Base-by-base conservation (phyloP, 768 basidiomycete genomes). In the Boletus rubroflammeus region DNA sequence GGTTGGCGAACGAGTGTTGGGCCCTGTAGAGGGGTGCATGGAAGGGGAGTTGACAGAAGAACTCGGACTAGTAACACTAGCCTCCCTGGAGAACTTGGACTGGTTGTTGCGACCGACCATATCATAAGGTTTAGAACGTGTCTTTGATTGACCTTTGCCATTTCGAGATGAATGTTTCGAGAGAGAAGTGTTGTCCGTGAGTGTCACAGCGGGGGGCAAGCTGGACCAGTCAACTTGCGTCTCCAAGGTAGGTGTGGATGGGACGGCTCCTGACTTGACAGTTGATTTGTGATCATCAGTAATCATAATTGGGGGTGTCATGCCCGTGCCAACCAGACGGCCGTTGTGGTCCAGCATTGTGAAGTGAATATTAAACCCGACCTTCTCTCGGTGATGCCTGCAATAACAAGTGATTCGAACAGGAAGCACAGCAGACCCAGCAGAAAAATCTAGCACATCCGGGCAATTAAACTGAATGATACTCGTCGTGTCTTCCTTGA, bases 201-300 rank as follows among this genome's bases (percentile, higher is more conserved):
- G 55, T 35, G 64, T 56, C 13, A 59, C 57, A 40, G 36, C 42
- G 14, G 54, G 43, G 9, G 69, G 61, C 17, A 72, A 62, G 61
- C 73, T 74, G 14, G 78, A 67, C 85, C 84, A 86, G 28, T 82
- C 81, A 36, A 75, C 64, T 49, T 80, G 78, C 25, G 73, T 60
- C 36, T 70, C 67, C 45, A 72, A 58, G 34, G 74, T 67, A n/a
- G 68, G 47, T 74, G 78, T 29, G 62, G 56, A 52, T 63, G 69
- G 56, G 57, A 66, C 26, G 17, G 40, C 26, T 47, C 60, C 62
- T 13, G 63, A 54, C 58, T 73, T 70, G 45, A 69, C 61, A 4
- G 75, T 81, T 28, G 91, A 93, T 74, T 99, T 99, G 75, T 99
- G 97, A 71, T 99, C 97, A 75, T 99, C 97, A 2, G 96, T 99